Conservation (phyloP, 495 filamentous ascomycete genomes). For the Alectoria sarmentosa region DNA sequence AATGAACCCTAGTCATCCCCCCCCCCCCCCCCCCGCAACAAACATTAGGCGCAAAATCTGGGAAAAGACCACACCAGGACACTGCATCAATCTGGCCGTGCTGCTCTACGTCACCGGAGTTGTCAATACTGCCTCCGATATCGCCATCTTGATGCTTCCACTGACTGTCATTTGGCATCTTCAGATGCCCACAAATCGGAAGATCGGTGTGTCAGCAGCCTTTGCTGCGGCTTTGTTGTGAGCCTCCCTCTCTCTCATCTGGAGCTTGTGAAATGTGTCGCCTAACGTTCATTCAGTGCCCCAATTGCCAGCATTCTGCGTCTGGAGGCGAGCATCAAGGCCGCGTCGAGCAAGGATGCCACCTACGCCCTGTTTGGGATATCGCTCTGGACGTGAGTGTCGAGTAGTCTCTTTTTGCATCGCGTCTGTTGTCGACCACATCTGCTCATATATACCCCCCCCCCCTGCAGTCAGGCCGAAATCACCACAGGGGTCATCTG, state of each 20-base stretch:
- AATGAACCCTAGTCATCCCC: too few species aligned
- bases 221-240: too few species aligned
- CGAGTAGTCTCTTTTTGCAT: too few species aligned
- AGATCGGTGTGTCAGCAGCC: constrained; percentile 30
- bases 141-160: constrained; percentile 35
- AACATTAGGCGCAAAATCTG: constrained; percentile 32
- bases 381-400: constrained; percentile 15
- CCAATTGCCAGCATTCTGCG: constrained; percentile 30
- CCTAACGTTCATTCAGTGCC: constrained; percentile 26
- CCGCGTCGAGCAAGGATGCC: constrained; percentile 25
- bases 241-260: too few species aligned
- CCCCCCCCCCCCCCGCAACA: too few species aligned
- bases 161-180: constrained; percentile 33
- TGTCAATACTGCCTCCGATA: constrained; percentile 35
- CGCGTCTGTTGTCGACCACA: too few species aligned
- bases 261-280: too few species aligned
- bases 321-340: constrained; percentile 23
- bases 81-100: constrained; percentile 30
- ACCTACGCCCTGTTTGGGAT: constrained; percentile 29
- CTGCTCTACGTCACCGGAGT: constrained; percentile 32
- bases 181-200: constrained; percentile 26
- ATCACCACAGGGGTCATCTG: constrained; percentile 22
- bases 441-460: too few species aligned
- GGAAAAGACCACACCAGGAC: constrained; percentile 28
- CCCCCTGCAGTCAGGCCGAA: too few species aligned